Evolutionary conservation across 1,139 yeast genomes (phyloP), one percentile per base, ranked within the genome.

Genomic region (Meyerozyma guilliermondii): DNA sequence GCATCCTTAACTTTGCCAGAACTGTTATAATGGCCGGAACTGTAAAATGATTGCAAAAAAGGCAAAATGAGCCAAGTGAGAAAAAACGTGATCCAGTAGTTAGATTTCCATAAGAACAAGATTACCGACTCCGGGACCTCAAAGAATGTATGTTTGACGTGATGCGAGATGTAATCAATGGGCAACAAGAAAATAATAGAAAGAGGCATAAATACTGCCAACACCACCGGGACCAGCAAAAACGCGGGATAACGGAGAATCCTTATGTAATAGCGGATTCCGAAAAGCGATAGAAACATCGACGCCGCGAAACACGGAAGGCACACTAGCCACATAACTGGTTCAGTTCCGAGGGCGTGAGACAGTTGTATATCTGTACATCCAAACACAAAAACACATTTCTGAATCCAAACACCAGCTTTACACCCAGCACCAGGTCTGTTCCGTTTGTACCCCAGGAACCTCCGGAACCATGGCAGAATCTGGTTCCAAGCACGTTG

Each of bases 31-130:
- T 81, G 76, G 4, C 95, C 95, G 1, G 87, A 81, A 41, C 80
- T 76, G 50, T 80, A 83, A 64, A 74, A 87, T 51, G 83, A 84
- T 56, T 85, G 92, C 27, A 85, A 65, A 35, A 82, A 62, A 0
- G 96, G 96, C 41, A 87, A 58, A 0, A 85, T 52, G 9, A 80
- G 64, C 88, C 95, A 87, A 24, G 95, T 87, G 44, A 87, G 64
- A 24, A 73, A 57, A 54, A 87, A 87, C 0, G 95, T 86, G 13
- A 78, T 66, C 96, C 96, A 87, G 61, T 87, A 87, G 43, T 83
- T 81, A 39, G 78, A 57, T 50, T 84, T 76, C 96, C 96, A 87
- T 27, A 83, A 58, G 7, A 68, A 56, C 28, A 80, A 63, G 8
- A 84, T 71, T n/a, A 73, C 69, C 2, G 59, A 52, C 43, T 79